phyloP scores from a whole-genome alignment of 2,329 filamentous ascomycete genomes.

The Fusarium hainanense region DNA sequence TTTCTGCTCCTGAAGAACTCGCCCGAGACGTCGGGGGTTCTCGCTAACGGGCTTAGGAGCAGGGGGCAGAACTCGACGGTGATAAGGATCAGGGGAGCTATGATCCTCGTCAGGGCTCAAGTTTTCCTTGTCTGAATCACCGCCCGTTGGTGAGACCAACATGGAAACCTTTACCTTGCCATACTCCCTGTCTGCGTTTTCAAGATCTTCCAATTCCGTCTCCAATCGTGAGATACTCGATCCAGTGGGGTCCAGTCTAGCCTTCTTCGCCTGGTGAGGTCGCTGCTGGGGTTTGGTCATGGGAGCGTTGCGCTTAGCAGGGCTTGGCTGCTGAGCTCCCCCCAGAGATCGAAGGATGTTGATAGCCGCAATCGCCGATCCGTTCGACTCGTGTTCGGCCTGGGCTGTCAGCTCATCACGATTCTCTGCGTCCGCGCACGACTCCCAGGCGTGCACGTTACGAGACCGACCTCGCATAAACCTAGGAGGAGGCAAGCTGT shows the following conservation, averaged over 20 bases:
- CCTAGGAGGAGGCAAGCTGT: constrained; percentile 64
- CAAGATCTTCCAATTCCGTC: constrained; percentile 47
- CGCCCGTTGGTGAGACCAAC: constrained; percentile 51
- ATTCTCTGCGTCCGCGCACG: constrained; percentile 83
- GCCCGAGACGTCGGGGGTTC: constrained; percentile 56
- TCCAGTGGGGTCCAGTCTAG: constrained; percentile 68
- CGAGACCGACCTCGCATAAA: constrained; percentile 79
- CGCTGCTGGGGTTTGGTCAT: constrained; percentile 48
- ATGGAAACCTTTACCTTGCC: constrained; percentile 55
- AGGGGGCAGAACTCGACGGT: constrained; percentile 53
- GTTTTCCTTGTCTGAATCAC: constrained; percentile 95
- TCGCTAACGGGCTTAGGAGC: constrained; percentile 38
- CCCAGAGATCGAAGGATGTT: constrained; percentile 80
- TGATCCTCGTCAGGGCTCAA: constrained; percentile 71
- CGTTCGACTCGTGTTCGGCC: constrained; percentile 81
- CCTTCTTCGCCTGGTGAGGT: constrained; percentile 65
- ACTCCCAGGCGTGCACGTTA: constrained; percentile 91
- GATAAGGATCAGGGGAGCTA: constrained; percentile 48
- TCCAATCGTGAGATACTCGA: constrained; percentile 74
- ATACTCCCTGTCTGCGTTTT: constrained; percentile 43
- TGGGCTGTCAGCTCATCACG: constrained; percentile 84
- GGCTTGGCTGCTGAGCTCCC: constrained; percentile 63
- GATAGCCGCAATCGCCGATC: constrained; percentile 84
- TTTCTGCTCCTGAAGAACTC: constrained; percentile 56
- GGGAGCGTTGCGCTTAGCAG: constrained; percentile 72